Evolutionary conservation across 768 basidiomycete genomes (phyloP).

Genomic region (Gloeophyllum trabeum): DNA sequence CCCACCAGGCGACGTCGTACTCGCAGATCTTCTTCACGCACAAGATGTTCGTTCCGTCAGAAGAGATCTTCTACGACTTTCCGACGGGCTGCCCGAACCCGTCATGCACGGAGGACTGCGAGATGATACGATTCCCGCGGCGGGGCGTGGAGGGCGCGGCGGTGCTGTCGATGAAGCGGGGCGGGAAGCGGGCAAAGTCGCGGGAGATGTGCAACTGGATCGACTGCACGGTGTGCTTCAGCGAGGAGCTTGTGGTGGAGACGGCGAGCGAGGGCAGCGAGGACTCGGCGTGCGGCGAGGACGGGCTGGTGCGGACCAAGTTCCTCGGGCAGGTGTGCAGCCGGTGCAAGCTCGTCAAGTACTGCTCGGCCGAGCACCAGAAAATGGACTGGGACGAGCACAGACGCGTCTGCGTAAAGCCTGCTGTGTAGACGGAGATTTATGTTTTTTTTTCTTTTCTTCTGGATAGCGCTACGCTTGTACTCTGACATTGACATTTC

Average conservation of each 20-base stretch:
- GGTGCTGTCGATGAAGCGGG: slow-evolving; percentile 52
- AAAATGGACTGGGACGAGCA: slow-evolving; percentile 73
- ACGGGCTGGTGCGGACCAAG: not conserved
- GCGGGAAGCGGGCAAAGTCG: slow-evolving; percentile 35
- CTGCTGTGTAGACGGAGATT: slow-evolving; percentile 7
- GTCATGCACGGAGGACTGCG: slow-evolving; percentile 71
- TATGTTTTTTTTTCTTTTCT: not conserved
- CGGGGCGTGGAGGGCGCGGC: slow-evolving; percentile 49
- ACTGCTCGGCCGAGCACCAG: slow-evolving; percentile 68
- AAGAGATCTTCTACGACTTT: slow-evolving; percentile 67
- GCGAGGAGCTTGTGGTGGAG: slow-evolving; percentile 19
- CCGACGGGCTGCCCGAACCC: slow-evolving; percentile 74
- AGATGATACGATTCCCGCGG: slow-evolving; percentile 72
- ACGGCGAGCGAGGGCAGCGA: slow-evolving; percentile 25
- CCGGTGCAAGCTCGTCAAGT: slow-evolving; percentile 70
- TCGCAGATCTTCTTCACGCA: slow-evolving; percentile 77
- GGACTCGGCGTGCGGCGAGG: slow-evolving; percentile 1
- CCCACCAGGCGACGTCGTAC: slow-evolving; percentile 70
- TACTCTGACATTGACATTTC: too few species aligned
- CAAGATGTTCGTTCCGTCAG: slow-evolving; percentile 54
- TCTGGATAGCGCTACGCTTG: too few species aligned
- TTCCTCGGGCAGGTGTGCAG: slow-evolving; percentile 52
- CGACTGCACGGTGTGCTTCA: slow-evolving; percentile 55
- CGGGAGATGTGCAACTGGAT: slow-evolving; percentile 80
- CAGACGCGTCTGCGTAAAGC: slow-evolving; percentile 49